These are phyloP conservation scores for Ashbya aceris DNA, from an alignment of 1,139 yeast species.

Conservation along the genomic window DNA sequence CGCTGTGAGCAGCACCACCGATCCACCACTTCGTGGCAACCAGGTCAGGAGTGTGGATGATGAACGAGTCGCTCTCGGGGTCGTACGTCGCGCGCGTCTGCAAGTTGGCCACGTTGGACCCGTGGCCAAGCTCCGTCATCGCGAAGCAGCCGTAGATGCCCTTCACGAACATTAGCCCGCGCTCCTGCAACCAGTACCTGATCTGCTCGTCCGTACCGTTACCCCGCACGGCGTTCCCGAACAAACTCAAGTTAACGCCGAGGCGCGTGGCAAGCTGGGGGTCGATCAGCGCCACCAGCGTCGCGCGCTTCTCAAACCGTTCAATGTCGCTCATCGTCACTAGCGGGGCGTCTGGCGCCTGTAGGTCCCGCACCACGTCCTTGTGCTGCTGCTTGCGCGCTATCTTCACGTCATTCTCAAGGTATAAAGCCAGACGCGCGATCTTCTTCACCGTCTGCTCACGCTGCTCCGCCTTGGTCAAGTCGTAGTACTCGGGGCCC, in stretches of 20 bases:
- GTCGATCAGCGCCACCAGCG: conserved; percentile 39
- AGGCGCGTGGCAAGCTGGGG: conserved; percentile 57
- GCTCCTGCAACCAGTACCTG: conserved; percentile 61
- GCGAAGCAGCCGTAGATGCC: conserved; percentile 84
- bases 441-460: conserved; percentile 45
- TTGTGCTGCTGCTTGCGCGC: conserved; percentile 17
- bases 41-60: conserved; percentile 76
- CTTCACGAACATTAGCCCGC: conserved; percentile 58
- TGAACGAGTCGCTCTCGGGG: conserved; percentile 52
- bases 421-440: conserved; percentile 40
- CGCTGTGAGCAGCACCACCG: conserved; percentile 94
- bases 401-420: conserved; percentile 36
- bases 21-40: conserved; percentile 98
- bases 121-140: conserved; percentile 93
- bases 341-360: conserved; percentile 13
- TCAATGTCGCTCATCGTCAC: conserved; percentile 28
- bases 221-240: conserved; percentile 60
- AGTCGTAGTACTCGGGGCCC: conserved; percentile 44
- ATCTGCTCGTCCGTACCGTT: conserved; percentile 57
- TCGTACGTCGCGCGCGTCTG: conserved; percentile 89
- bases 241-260: conserved; percentile 65
- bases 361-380: conserved; percentile 22
- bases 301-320: conserved; percentile 35
- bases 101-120: conserved; percentile 84
- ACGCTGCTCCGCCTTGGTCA: conserved; percentile 41